Evolutionary conservation across 805 yeast species (phyloP), one percentile per base, ranked within the genome.

Genomic region (Starmera amethionina): DNA sequence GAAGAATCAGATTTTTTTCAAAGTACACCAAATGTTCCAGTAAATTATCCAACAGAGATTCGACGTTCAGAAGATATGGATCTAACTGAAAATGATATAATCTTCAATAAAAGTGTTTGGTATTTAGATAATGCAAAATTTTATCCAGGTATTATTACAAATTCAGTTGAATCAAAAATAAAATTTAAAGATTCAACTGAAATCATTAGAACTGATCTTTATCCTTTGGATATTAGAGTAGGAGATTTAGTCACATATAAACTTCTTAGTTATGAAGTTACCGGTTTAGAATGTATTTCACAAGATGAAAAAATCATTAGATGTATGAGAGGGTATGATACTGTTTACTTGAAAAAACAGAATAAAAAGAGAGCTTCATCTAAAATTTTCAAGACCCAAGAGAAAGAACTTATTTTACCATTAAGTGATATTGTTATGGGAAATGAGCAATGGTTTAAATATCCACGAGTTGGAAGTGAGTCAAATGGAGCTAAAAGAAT

Each of bases 241-340:
- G 86, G 84, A 3, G 87, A 81, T 46, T 50, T 42, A 1, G 65
- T 81, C 1, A 58, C 59, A 13, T 46, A 68, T 28, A 56, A 60
- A 12, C 58, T 62, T 14, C 50, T 55, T 8, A 53, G 53, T 7
- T 75, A 65, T 48, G 40, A 45, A 6, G 74, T 80, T 3, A 63
- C 70, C 2, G 83, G 79, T 0, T 53, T 80, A 30, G 61, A 58
- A 31, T 55, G 59, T 40, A 40, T 35, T 9, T 9, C 39, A 4
- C 42, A 48, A 2, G 50, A 55, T 8, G 45, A 44, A 8, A 48
- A 54, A 14, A 46, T 46, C 1, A 67, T 79, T 7, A 56, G 65
- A 37, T 80, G 87, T 51, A 64, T 77, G 42, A 61, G 87, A 46
- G 88, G 88, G 0, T 80, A 63, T 49, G 77, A 78, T 50, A 60